phyloP scores from a whole-genome alignment of 208 protist genomes.

The Naegleria gruberi region DNA sequence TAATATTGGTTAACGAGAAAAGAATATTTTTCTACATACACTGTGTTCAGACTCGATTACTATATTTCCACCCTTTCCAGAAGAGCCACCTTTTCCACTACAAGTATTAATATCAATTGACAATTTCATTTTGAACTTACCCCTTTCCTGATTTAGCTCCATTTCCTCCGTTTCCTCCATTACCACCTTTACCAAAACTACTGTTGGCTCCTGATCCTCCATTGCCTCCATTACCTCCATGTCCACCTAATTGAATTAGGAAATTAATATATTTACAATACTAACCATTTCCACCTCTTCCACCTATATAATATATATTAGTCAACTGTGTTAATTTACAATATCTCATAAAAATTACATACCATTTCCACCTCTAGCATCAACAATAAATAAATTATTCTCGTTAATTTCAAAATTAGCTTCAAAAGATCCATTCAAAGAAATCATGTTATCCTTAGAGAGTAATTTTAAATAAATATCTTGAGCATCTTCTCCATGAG shows the following conservation, averaged over 20 bases:
- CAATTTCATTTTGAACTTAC: neutral
- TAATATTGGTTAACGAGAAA: too few species aligned
- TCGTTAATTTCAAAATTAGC: neutral
- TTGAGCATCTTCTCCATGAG: neutral
- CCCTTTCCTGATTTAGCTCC: neutral
- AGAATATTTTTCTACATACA: neutral
- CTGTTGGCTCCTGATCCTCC: neutral
- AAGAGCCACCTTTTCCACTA: neutral
- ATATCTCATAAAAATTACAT: too few species aligned
- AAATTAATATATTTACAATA: too few species aligned
- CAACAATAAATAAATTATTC: neutral
- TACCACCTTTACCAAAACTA: neutral
- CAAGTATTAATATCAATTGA: neutral
- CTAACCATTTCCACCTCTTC: neutral
- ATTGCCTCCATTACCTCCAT: neutral
- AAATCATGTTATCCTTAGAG: neutral
- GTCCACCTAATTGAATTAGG: neutral
- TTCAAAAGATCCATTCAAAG: neutral
- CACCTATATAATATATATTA: too few species aligned
- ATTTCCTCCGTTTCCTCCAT: neutral
- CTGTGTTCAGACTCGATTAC: neutral
- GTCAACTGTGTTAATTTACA: too few species aligned
- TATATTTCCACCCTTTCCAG: neutral
- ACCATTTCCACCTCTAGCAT: neutral
- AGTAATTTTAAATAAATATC: neutral